Evolutionary conservation across 805 yeast genomes (phyloP), one percentile per base, ranked within the genome.

Genomic region (Yamadazyma nakazawae): DNA sequence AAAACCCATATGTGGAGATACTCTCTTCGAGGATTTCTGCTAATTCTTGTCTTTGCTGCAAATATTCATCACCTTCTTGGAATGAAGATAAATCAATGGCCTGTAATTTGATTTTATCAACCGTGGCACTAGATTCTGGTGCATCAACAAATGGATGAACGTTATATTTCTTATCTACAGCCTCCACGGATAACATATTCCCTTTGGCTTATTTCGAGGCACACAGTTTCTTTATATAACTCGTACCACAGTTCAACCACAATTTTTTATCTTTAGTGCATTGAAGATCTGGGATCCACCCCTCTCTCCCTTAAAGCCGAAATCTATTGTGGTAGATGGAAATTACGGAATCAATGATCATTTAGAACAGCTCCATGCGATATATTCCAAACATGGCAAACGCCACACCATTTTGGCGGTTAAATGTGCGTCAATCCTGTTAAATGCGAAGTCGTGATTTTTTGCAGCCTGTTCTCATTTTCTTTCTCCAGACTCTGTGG

Each of bases 1-100:
- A 74, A 50, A 75, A 75, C 1, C 80, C 79, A 45, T 67, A 65
- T 1, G 73, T 67, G 2, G 71, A 59, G 14, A 75, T 55, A 2
- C 78, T 66, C 13, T 54, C 48, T 47, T 74, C 77, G 18, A 75
- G 60, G 36, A 59, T 55, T 0, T 48, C 46, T 1, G 79, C 79
- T 35, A 75, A 58, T 13, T 42, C 47, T 40, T 56, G 51, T 39
- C 78, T 54, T 14, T 58, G 46, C 9, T 49, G 56, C 13, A 59
- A 55, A 12, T 64, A 63, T 34, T 63, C 72, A 2, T 62, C 61
- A 1, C 78, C 78, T 17, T 68, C 69, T 24, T 56, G 47, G 49
- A 51, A 72, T 30, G 56, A 49, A 2, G 66, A 50, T 21, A 74
- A 56, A 45, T 75, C 78, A 44, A 74, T 60, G 1, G 68, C 62